Evolutionary conservation across 257 asterid species (phyloP), one percentile per base, ranked within the genome.

Genomic region (Rauvolfia tetraphylla): DNA sequence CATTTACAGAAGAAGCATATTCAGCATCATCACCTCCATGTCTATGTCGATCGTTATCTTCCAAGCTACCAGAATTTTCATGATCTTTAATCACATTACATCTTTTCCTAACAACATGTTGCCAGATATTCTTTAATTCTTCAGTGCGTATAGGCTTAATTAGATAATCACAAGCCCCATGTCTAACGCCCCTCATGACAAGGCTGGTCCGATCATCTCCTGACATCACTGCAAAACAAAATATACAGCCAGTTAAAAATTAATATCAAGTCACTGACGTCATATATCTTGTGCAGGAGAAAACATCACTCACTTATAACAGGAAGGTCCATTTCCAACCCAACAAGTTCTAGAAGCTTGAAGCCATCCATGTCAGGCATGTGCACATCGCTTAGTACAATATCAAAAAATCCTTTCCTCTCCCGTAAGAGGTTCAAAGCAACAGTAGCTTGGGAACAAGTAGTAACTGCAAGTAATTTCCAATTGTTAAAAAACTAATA

Each of bases 361-460:
- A 90, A 91, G 62, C 98, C 98, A 87, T 93, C 96, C 97, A 93
- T 91, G 81, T 93, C 97, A 76, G 98, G 98, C 98, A 93, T 91
- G 84, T 93, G 97, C 54, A 93, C 97, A 79, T 93, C 98, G 76
- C 97, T 93, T 77, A 93, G 88, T 33, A 93, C 92, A 73, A 93
- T 66, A 81, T 93, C 98, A 59, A 85, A 93, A 77, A 84, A 84
- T 72, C 88, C 93, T 82, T 88, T 93, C 86, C 90, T 84, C 72
- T 93, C 96, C 79, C 98, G 86, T 79, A 93, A 76, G 74, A 90
- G 81, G 77, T 84, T 80, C 80, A 91, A 83, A 76, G 98, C 97
- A 81, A 70, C 81, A n/a, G 84, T 77, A 73, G 98, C 97, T 80
- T 87, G 89, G 23, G 93, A 81, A 74, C 93, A 90, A 75, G 89